Evolutionary conservation across 2,329 filamentous ascomycete genomes (phyloP).

Genomic region (Neonectria punicea): DNA sequence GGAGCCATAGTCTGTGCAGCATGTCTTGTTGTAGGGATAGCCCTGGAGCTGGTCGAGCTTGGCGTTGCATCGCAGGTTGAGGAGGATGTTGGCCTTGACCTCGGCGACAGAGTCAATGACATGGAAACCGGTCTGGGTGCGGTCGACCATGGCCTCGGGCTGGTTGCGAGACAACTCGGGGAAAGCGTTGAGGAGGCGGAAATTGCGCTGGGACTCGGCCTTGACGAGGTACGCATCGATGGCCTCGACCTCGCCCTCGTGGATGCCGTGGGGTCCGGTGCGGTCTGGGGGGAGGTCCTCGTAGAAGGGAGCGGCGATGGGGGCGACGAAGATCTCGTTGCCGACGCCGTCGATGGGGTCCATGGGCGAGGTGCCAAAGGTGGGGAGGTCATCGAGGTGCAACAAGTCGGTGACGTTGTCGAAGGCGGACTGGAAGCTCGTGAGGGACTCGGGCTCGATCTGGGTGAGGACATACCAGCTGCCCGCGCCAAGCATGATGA

Average conservation of each 20-base stretch:
- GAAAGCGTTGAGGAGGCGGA: constrained; percentile 34
- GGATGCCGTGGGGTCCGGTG: constrained; percentile 34
- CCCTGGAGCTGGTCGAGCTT: constrained; percentile 44
- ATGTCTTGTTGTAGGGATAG: constrained; percentile 61
- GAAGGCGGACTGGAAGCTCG: constrained; percentile 32
- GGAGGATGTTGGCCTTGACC: constrained; percentile 54
- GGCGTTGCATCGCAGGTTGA: constrained; percentile 65
- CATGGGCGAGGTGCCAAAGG: constrained; percentile 36
- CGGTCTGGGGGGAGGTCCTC: constrained; percentile 23
- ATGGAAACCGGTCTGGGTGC: constrained; percentile 43
- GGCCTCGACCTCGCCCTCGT: constrained; percentile 38
- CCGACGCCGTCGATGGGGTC: constrained; percentile 41
- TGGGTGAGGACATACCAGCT: constrained; percentile 37
- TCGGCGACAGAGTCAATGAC: constrained; percentile 45
- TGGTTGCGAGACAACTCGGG: constrained; percentile 34
- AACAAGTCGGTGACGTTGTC: constrained; percentile 40
- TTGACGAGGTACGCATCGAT: constrained; percentile 35
- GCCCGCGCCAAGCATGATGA: constrained; percentile 42
- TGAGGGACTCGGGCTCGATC: constrained; percentile 19
- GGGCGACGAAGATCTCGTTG: constrained; percentile 45
- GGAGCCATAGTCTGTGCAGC: constrained; percentile 59
- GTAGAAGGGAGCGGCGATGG: constrained; percentile 41
- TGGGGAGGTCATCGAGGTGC: constrained; percentile 31
- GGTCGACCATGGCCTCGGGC: constrained; percentile 37
- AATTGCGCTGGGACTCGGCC: constrained; percentile 26